These are phyloP conservation scores for Yamadazyma kitorensis DNA, from an alignment of 805 yeast genomes.

Conservation along the genomic window DNA sequence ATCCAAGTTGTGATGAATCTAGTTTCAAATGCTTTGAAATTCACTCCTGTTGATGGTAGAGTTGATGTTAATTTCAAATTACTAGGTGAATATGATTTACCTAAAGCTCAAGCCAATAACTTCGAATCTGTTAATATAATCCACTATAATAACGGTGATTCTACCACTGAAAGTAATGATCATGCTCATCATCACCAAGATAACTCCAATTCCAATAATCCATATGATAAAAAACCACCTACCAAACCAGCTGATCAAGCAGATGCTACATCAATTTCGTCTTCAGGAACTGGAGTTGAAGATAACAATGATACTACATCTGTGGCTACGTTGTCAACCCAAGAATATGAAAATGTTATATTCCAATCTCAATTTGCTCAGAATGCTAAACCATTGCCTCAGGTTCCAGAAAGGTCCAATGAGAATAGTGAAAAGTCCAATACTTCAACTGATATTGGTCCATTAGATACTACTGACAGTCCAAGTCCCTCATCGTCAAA, in stretches of 20 bases:
- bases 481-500: slow-evolving; percentile 1
- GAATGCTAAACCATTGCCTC: slow-evolving; percentile 18
- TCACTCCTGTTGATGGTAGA: slow-evolving; percentile 85
- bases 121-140: slow-evolving; percentile 46
- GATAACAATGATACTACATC: slow-evolving; percentile 23
- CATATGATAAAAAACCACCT: slow-evolving; percentile 4
- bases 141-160: slow-evolving; percentile 16
- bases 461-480: neutral
- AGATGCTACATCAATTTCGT: too few relatives aligned
- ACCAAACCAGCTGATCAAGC: too few relatives aligned
- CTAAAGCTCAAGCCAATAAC: slow-evolving; percentile 38
- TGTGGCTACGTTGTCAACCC: slow-evolving; percentile 33
- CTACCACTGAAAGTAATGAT: slow-evolving; percentile 2
- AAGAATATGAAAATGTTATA: slow-evolving; percentile 36
- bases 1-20: slow-evolving; percentile 90
- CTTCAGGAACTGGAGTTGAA: too few relatives aligned
- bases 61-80: slow-evolving; percentile 63
- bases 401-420: slow-evolving; percentile 2
- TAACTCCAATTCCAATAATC: slow-evolving; percentile 1
- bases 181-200: too few relatives aligned
- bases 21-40: slow-evolving; percentile 86
- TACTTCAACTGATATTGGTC: neutral
- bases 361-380: slow-evolving; percentile 35
- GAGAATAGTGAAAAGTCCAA: neutral
- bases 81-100: slow-evolving; percentile 68